A percentile compares a stretch with the other conserved stretches of the same genome.
Conservation (phyloP, 768 basidiomycete genomes). For the Cyclocybe aegerita region DNA sequence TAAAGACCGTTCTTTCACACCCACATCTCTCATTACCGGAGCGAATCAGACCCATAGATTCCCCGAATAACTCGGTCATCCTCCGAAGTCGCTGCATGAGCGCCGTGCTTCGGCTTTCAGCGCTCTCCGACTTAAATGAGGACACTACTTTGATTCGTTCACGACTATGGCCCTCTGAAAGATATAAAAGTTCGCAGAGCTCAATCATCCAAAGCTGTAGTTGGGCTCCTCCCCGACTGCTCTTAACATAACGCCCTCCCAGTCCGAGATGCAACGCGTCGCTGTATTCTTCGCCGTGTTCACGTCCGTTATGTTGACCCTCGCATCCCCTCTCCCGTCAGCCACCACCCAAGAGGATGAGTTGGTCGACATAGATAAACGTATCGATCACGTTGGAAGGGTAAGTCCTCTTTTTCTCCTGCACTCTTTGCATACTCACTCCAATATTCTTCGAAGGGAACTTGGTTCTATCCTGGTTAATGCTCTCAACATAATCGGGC, state of each 20-base stretch:
- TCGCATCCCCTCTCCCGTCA: constrained; percentile 48
- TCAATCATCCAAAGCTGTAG: too few species aligned
- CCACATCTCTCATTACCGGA: too few species aligned
- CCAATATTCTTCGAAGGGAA: constrained; percentile 45
- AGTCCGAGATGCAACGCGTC: constrained; percentile 40
- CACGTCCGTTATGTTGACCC: constrained; percentile 36
- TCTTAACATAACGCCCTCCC: neutral
- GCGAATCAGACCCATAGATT: too few species aligned
- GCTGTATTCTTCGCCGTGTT: constrained; percentile 38
- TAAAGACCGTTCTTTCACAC: too few species aligned
- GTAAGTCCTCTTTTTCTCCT: constrained; percentile 37
- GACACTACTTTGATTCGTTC: too few species aligned
- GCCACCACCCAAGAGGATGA: constrained; percentile 12
- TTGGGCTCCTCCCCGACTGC: too few species aligned
- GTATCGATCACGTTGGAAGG: constrained; percentile 52
- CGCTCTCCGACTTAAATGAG: too few species aligned
- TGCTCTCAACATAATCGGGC: neutral
- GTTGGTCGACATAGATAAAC: constrained; percentile 42
- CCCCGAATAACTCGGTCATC: too few species aligned
- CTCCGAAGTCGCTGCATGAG: too few species aligned
- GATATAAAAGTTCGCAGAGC: too few species aligned
- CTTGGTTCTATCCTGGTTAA: constrained; percentile 60
- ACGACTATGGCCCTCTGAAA: too few species aligned
- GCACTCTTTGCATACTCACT: constrained; percentile 1
- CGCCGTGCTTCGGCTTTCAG: too few species aligned